These are phyloP conservation scores for Mortierella claussenii DNA, from an alignment of 192 early-diverging fungal genomes.

Conservation along the genomic window DNA sequence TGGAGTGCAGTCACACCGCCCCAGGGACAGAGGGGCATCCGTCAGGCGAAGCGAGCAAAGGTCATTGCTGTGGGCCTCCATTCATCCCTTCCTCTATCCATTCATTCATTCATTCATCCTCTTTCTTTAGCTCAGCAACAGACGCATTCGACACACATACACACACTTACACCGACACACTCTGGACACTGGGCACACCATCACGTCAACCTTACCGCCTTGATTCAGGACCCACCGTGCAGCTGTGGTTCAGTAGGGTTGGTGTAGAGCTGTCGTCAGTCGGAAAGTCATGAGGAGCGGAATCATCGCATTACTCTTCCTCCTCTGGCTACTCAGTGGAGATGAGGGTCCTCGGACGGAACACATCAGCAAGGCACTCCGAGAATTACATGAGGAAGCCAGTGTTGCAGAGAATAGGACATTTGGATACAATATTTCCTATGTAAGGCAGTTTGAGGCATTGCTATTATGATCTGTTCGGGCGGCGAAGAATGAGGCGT, in stretches of 20 bases:
- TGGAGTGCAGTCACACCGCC: too few species aligned
- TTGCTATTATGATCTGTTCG: too few species aligned
- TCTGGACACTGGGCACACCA: too few species aligned
- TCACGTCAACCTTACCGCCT: too few species aligned
- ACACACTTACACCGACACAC: background rate
- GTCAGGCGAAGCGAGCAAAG: too few species aligned
- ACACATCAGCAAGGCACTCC: conserved; percentile 43
- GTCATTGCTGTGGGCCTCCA: too few species aligned
- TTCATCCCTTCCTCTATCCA: background rate
- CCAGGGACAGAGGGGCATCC: too few species aligned
- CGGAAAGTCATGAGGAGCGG: conserved; percentile 31
- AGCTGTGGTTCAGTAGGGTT: background rate
- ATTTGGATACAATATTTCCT: conserved; percentile 54
- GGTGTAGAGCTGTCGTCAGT: too few species aligned
- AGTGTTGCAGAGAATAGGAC: conserved; percentile 53
- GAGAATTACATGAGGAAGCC: conserved; percentile 45
- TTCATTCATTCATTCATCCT: background rate
- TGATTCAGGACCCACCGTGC: too few species aligned
- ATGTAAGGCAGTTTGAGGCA: too few species aligned
- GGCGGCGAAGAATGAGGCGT: too few species aligned
- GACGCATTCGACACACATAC: background rate
- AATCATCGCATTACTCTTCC: conserved; percentile 44
- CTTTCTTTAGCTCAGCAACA: background rate
- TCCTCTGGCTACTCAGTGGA: conserved; percentile 57
- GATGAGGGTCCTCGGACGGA: conserved; percentile 45